Conservation (phyloP, 192 early-diverging fungal species). For the Gamsiella multidivaricata region DNA sequence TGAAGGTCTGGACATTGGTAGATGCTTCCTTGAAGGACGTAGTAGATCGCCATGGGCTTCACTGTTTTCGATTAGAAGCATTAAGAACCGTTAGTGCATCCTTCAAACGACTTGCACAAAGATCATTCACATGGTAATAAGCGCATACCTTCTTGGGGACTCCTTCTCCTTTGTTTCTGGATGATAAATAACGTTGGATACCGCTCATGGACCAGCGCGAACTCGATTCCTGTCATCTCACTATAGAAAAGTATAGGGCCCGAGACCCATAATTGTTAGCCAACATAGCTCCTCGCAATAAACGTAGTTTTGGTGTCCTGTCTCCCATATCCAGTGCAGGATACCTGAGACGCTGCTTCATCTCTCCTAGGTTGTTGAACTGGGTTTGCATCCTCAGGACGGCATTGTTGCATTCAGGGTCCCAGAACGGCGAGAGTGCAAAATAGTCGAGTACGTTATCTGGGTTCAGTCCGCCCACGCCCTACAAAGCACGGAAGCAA, state of each 20-base stretch:
- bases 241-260: conserved; percentile 46
- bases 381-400: conserved; percentile 85
- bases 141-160: conserved; percentile 62
- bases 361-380: conserved; percentile 74
- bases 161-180: conserved; percentile 72
- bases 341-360: conserved; percentile 60
- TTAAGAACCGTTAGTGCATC: neutral
- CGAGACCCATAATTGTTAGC: too few relatives aligned
- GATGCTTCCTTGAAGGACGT: conserved; percentile 76
- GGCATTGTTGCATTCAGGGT: conserved; percentile 80
- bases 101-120: too few relatives aligned
- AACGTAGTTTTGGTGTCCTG: too few relatives aligned
- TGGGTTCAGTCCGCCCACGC: conserved; percentile 74
- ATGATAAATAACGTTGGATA: conserved; percentile 76
- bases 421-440: conserved; percentile 86
- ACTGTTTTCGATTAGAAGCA: conserved; percentile 32
- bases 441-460: conserved; percentile 86
- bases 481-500: too few relatives aligned
- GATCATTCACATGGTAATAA: neutral
- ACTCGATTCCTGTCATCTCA: conserved; percentile 82
- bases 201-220: conserved; percentile 74
- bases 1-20: conserved; percentile 80
- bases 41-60: conserved; percentile 70
- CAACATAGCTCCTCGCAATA: too few relatives aligned
- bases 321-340: too few relatives aligned